These are phyloP conservation scores for Pleurotus ostreatus DNA, from an alignment of 768 basidiomycete genomes.

Conservation along the genomic window DNA sequence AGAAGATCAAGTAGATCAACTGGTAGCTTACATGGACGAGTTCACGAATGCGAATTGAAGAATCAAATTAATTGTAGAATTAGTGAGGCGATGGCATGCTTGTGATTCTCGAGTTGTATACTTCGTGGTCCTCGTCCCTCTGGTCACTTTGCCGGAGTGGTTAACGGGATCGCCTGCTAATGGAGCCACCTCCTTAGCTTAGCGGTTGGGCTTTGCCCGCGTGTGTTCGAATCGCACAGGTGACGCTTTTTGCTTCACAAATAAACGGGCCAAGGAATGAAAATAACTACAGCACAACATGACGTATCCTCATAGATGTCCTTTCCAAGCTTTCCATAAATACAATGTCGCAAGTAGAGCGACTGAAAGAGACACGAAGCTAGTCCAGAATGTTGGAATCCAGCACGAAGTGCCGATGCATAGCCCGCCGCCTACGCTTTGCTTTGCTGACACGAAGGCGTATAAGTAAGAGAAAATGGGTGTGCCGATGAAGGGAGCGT, in stretches of 20 bases:
- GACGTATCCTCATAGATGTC: constrained; percentile 35
- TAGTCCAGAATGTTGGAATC: constrained; percentile 59
- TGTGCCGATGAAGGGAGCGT: constrained; percentile 74
- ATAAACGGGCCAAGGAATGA: neutral
- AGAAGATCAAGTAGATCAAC: constrained; percentile 61
- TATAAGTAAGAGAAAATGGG: constrained; percentile 77
- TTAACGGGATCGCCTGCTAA: constrained; percentile 26
- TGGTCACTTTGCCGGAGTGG: constrained; percentile 25
- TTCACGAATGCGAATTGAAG: constrained; percentile 31
- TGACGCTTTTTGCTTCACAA: constrained; percentile 14
- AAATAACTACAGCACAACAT: neutral
- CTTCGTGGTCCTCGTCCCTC: neutral
- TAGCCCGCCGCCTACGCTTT: constrained; percentile 35
- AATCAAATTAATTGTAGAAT: neutral
- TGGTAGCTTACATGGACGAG: constrained; percentile 57
- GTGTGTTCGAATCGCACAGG: constrained; percentile 27
- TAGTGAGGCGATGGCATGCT: neutral
- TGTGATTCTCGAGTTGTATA: neutral
- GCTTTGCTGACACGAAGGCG: constrained; percentile 58
- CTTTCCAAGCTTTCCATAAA: constrained; percentile 65
- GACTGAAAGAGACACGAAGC: constrained; percentile 34
- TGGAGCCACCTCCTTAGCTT: neutral
- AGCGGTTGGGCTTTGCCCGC: constrained; percentile 21
- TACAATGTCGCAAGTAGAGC: constrained; percentile 41
- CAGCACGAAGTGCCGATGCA: constrained; percentile 65